Percentiles rank a stretch among this genome's conserved stretches.
These are phyloP conservation scores for Schoenoplectus triqueter DNA, from an alignment of 202 grass and related monocot species.

Conservation along the genomic window DNA sequence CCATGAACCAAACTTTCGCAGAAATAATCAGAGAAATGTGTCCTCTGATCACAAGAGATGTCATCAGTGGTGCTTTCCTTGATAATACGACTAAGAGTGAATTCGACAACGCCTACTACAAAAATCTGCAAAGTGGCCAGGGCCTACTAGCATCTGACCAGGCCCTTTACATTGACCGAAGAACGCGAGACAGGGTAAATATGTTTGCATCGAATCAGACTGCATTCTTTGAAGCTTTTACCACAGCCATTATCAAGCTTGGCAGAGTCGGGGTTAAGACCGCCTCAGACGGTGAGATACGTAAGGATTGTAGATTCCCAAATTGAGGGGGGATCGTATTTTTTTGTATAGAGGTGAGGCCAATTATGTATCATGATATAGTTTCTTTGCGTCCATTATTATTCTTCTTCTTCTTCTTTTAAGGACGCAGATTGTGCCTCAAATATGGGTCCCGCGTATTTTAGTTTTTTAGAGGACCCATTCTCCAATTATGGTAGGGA, in stretches of 20 bases:
- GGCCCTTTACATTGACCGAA: conserved; percentile 42
- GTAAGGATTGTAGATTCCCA: conserved; percentile 57
- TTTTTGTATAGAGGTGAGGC: neutral
- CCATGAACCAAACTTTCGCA: conserved; percentile 36
- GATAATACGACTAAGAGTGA: conserved; percentile 45
- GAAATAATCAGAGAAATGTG: conserved; percentile 39
- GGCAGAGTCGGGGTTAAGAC: conserved; percentile 66
- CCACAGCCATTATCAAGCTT: conserved; percentile 51
- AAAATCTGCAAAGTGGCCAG: conserved; percentile 44
- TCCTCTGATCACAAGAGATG: conserved; percentile 28
- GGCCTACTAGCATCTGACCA: conserved; percentile 78
- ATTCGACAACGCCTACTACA: conserved; percentile 65
- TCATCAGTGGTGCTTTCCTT: conserved; percentile 59
- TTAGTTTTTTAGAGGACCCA: too few species aligned
- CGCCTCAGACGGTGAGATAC: conserved; percentile 52
- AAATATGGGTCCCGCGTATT: too few species aligned
- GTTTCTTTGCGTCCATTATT: neutral
- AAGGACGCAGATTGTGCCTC: too few species aligned
- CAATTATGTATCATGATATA: neutral
- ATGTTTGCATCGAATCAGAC: conserved; percentile 40
- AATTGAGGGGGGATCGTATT: conserved; percentile 37
- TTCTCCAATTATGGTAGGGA: too few species aligned
- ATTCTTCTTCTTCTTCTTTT: neutral
- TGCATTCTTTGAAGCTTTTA: conserved; percentile 55
- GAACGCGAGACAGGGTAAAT: conserved; percentile 24